Evolutionary conservation across 306 rosid genomes (phyloP), one percentile per base, ranked within the genome.

Genomic region (Echinosophora koreensis): DNA sequence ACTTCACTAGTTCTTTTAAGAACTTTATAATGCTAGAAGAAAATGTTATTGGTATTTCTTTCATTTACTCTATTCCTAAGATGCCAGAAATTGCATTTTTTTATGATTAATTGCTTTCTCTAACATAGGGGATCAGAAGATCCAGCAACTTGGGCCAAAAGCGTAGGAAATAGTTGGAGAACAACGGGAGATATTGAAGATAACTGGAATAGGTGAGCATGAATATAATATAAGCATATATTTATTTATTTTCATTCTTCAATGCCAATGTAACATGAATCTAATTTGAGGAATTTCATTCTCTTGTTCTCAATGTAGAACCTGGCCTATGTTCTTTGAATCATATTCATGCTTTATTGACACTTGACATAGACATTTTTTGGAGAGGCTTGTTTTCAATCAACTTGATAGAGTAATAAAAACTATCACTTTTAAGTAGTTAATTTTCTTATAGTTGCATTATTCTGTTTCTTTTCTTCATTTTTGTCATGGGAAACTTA

Each of bases 111-210:
- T 35, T 78, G 65, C 12, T 65, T 57, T 83, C 66, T 84, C 57
- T 69, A 64, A 55, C 66, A 17, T 6, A 90, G 97, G 97, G 97
- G 97, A 75, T 35, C 47, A 9, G 90, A 87, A 77, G 90, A 92
- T 17, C 95, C 97, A 1, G 90, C 93, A 54, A 84, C 83, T 46
- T 88, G 95, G 97, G 97, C 86, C 10, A 70, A 57, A 30, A 79
- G 71, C 44, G 80, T 92, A 18, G 97, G 91, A 61, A 90, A 92
- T 69, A 92, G 93, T 74, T 92, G 97, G 97, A 90, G 95, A 85
- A 92, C 97, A 55, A 90, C 97, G 1, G 88, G 84, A 41, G 97
- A 92, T 77, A 92, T 92, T 75, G 27, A 71, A 66, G 93, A 92
- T 83, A 85, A 59, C 2, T 92, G 97, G 97, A 47, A 67, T 0